Evolutionary conservation across 2,329 filamentous ascomycete species (phyloP).

Genomic region (Helotiales sp.): DNA sequence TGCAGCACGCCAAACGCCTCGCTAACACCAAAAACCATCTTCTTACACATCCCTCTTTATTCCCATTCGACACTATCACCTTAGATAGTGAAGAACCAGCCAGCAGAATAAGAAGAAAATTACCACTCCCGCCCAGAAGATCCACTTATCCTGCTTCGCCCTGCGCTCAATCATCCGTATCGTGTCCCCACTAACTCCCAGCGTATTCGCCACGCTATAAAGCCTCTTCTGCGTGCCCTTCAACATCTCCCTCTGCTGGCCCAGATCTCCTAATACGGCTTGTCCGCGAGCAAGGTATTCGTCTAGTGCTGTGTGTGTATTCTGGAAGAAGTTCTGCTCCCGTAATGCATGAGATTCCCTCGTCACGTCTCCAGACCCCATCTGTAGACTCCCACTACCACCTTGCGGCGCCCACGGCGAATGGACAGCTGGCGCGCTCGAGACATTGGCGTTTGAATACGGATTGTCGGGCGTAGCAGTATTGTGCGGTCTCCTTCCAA

Average conservation of each 20-base stretch:
- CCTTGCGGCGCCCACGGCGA: conserved; percentile 34
- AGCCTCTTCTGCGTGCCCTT: conserved; percentile 91
- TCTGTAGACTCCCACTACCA: conserved; percentile 36
- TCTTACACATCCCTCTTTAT: background rate
- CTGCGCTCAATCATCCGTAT: conserved; percentile 95
- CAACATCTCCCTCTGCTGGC: conserved; percentile 88
- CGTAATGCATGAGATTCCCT: conserved; percentile 82
- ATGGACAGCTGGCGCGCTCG: conserved; percentile 17
- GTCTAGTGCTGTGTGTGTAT: conserved; percentile 82
- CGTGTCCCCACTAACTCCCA: conserved; percentile 92
- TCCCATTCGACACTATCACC: conserved; percentile 42
- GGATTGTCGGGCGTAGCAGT: conserved; percentile 85
- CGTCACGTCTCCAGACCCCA: conserved; percentile 61
- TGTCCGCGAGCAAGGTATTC: conserved; percentile 92
- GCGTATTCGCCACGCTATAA: conserved; percentile 90
- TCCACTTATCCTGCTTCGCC: conserved; percentile 96
- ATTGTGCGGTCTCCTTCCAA: conserved; percentile 84
- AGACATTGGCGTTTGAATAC: conserved; percentile 62
- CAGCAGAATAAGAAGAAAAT: conserved; percentile 92
- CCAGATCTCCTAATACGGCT: conserved; percentile 84
- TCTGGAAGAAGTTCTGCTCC: conserved; percentile 84
- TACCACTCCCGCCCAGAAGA: conserved; percentile 85
- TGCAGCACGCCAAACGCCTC: conserved; percentile 23
- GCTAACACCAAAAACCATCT: conserved; percentile 15
- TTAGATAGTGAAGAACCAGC: conserved; percentile 81